Evolutionary conservation across 2,329 filamentous ascomycete species (phyloP).

Genomic region (Curvularia eragrostidis): DNA sequence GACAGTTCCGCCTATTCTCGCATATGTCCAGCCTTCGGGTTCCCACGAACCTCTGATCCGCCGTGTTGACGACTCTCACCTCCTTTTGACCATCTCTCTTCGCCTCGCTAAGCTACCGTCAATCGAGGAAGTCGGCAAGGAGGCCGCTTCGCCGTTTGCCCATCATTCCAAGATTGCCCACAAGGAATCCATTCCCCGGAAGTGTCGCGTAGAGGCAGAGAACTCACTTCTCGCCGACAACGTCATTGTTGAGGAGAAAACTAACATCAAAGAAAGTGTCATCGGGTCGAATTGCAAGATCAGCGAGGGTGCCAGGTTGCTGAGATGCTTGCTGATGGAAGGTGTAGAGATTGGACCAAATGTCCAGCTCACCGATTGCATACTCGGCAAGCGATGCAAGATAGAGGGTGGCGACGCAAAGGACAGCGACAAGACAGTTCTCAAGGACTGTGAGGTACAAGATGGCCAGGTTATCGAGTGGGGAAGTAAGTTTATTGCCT

Average conservation of each 20-base stretch:
- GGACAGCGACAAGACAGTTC: conserved; percentile 54
- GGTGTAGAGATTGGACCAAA: conserved; percentile 83
- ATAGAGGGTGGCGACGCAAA: conserved; percentile 76
- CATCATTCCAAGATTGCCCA: conserved; percentile 82
- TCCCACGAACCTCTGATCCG: conserved; percentile 72
- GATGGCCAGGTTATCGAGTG: conserved; percentile 84
- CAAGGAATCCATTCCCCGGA: conserved; percentile 78
- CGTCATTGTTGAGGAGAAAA: conserved; percentile 85
- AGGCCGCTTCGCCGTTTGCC: conserved; percentile 70
- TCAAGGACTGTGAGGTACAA: conserved; percentile 92
- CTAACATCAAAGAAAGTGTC: conserved; percentile 89
- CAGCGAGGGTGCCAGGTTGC: conserved; percentile 80
- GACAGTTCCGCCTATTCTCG: conserved; percentile 75
- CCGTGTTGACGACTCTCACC: conserved; percentile 83
- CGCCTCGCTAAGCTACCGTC: conserved; percentile 84
- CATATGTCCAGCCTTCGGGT: conserved; percentile 76
- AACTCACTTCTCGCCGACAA: conserved; percentile 89
- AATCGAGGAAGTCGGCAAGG: conserved; percentile 65
- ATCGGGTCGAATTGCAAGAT: conserved; percentile 89
- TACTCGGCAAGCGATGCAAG: conserved; percentile 79
- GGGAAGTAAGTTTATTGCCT: conserved; percentile 59
- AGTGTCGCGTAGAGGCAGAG: conserved; percentile 79
- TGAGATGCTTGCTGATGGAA: conserved; percentile 92
- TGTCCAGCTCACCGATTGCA: conserved; percentile 84
- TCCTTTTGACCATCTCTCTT: conserved; percentile 82